A percentile compares a stretch with the other conserved stretches of the same genome.
Evolutionary conservation across 257 asterid genomes (phyloP).

Genomic region (Nemophila menziesii): DNA sequence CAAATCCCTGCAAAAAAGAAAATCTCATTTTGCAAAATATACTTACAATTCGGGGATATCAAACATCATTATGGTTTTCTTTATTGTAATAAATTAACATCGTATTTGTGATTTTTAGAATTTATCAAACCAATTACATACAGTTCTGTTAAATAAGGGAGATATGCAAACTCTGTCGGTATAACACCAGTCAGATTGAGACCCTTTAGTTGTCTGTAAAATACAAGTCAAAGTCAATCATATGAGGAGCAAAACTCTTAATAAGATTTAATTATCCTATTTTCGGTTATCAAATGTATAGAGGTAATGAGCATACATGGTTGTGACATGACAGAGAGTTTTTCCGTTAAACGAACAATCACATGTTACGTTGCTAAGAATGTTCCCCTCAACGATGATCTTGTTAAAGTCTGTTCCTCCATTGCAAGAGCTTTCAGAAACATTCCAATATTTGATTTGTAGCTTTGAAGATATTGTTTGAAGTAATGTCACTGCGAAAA

Average conservation of each 20-base stretch:
- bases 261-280: no score
- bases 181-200: slow-evolving; percentile 49
- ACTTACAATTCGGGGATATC: no score
- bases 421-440: slow-evolving; percentile 38
- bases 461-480: slow-evolving; percentile 46
- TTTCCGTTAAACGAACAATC: slow-evolving; percentile 39
- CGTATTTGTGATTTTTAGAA: background rate
- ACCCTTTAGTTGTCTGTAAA: slow-evolving; percentile 1
- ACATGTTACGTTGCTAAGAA: slow-evolving; percentile 34
- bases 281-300: no score
- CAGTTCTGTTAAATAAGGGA: slow-evolving; percentile 40
- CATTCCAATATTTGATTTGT: slow-evolving; percentile 42
- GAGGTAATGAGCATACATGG: slow-evolving; percentile 51
- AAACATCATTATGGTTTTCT: no score
- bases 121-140: slow-evolving; percentile 23
- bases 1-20: no score
- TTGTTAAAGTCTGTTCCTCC: slow-evolving; percentile 25
- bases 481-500: slow-evolving; percentile 49
- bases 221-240: background rate
- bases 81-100: no score
- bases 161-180: slow-evolving; percentile 58
- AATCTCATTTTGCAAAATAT: no score
- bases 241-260: background rate
- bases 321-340: slow-evolving; percentile 63
- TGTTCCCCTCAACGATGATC: slow-evolving; percentile 4